Conservation (phyloP, 2,329 filamentous ascomycete species). For the Fusarium chaquense region DNA sequence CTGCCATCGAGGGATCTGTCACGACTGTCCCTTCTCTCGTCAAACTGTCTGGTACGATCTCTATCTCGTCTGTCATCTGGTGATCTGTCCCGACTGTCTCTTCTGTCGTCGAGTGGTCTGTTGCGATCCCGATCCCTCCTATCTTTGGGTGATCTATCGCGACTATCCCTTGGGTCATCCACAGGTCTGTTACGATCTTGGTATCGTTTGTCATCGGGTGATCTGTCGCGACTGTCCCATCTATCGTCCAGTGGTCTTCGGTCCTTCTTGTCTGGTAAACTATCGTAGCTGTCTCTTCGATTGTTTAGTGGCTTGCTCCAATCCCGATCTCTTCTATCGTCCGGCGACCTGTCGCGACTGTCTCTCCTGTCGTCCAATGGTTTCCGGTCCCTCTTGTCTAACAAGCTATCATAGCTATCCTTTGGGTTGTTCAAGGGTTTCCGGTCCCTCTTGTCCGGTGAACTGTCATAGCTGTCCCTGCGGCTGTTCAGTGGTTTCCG, state of each 20-base stretch:
- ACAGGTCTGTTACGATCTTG: not conserved
- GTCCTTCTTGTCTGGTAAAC: not conserved
- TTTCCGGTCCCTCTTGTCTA: not conserved
- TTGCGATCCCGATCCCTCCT: not conserved
- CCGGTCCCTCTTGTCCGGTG: not conserved
- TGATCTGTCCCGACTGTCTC: slow-evolving; percentile 1
- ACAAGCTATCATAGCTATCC: not conserved
- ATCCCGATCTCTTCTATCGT: not conserved
- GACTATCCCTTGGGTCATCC: not conserved
- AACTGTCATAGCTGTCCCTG: not conserved
- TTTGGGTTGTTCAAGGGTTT: not conserved
- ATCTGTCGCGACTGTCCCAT: not conserved
- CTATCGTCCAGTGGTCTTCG: not conserved
- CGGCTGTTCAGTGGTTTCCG: not conserved
- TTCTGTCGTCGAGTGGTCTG: not conserved
- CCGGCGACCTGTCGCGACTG: not conserved
- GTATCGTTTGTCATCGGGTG: not conserved
- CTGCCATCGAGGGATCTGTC: slow-evolving; percentile 13
- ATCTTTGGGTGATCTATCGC: not conserved
- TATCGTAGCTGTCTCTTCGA: not conserved
- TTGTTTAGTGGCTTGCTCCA: not conserved
- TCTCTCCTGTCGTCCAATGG: not conserved
- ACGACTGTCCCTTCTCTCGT: slow-evolving; percentile 15
- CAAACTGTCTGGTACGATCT: not conserved
- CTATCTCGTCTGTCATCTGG: slow-evolving; percentile 4